A percentile compares a stretch with the other conserved stretches of the same genome.
phyloP scores from a whole-genome alignment of 768 basidiomycete genomes.

The Tulasnella sp. region DNA sequence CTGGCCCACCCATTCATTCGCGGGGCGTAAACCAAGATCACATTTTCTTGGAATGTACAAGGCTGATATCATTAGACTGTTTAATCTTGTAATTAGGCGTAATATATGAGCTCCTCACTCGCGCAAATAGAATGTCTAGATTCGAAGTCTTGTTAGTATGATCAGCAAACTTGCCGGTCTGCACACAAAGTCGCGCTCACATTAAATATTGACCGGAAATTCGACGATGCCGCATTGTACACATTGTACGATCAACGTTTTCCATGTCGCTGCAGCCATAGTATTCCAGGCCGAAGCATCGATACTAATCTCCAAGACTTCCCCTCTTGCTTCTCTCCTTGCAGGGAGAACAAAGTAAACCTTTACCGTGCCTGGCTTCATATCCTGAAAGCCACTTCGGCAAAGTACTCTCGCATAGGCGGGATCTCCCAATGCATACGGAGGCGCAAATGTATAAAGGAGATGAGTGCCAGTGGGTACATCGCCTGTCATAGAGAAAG shows the following conservation, averaged over 20 bases:
- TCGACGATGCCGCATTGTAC: slow-evolving; percentile 8
- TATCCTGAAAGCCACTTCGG: slow-evolving; percentile 15
- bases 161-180: background rate
- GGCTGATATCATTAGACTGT: background rate
- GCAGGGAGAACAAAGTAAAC: slow-evolving; percentile 22
- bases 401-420: slow-evolving; percentile 7
- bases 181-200: background rate
- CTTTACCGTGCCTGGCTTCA: background rate
- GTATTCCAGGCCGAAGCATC: slow-evolving; percentile 4
- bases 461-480: background rate
- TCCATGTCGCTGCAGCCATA: slow-evolving; percentile 4
- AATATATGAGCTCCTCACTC: background rate
- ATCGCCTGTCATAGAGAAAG: slow-evolving; percentile 22
- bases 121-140: background rate
- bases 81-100: background rate
- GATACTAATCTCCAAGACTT: slow-evolving; percentile 21
- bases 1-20: slow-evolving; percentile 85
- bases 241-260: background rate
- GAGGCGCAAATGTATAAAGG: slow-evolving; percentile 22
- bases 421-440: background rate
- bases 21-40: slow-evolving; percentile 41
- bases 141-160: background rate
- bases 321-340: background rate
- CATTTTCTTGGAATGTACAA: background rate
- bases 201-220: slow-evolving; percentile 10